Percentiles rank a stretch among this genome's conserved stretches.
Conservation (phyloP, 352 stramenopile species). For the Pseudoperonospora humuli region DNA sequence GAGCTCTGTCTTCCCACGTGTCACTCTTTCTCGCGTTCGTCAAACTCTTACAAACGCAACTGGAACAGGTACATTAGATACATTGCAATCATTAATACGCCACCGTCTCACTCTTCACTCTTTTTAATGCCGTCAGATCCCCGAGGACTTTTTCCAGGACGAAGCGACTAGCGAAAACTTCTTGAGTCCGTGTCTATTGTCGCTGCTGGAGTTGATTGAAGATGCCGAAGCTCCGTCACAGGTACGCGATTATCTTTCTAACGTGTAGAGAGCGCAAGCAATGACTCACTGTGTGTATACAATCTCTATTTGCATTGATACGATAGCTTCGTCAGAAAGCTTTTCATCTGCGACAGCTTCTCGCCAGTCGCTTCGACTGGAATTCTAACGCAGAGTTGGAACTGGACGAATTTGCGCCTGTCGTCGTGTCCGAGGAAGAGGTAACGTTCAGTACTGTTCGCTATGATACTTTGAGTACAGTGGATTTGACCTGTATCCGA, state of each 20-base stretch:
- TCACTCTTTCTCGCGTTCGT: conserved; percentile 56
- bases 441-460: conserved; percentile 4
- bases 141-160: conserved; percentile 65
- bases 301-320: not conserved
- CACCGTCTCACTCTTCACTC: not conserved
- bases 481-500: not conserved
- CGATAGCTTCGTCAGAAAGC: conserved; percentile 27
- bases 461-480: not conserved
- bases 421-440: conserved; percentile 35
- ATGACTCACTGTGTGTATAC: not conserved
- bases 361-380: conserved; percentile 34
- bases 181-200: conserved; percentile 46
- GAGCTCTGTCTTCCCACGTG: conserved; percentile 27
- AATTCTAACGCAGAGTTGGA: conserved; percentile 16
- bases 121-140: conserved; percentile 27
- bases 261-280: not conserved
- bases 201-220: conserved; percentile 55
- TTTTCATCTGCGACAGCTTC: conserved; percentile 25
- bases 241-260: conserved; percentile 7
- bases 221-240: conserved; percentile 30
- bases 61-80: conserved; percentile 38
- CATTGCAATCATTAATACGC: not conserved
- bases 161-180: conserved; percentile 56
- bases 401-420: conserved; percentile 40
- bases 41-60: conserved; percentile 42